Conservation (phyloP, 2,329 filamentous ascomycete genomes). For the Thielaviopsis populi region DNA sequence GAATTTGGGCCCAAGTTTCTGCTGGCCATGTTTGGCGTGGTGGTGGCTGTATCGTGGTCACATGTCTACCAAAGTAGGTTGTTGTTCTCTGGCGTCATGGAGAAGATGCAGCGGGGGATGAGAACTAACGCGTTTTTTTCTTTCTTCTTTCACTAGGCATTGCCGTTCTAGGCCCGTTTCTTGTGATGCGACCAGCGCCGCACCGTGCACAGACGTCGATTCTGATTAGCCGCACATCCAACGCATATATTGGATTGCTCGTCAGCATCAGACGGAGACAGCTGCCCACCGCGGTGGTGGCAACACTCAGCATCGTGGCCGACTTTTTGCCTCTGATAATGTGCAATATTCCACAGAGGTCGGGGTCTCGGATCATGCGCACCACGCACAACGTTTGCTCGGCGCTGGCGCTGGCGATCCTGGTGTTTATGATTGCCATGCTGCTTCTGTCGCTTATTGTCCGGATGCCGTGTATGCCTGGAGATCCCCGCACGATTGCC, state of each 20-base stretch:
- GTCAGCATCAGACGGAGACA: slow-evolving; percentile 9
- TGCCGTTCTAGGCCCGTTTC: slow-evolving; percentile 19
- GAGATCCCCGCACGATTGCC: slow-evolving; percentile 15
- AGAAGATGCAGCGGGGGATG: neutral
- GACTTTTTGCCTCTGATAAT: slow-evolving; percentile 14
- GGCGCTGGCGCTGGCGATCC: slow-evolving; percentile 8
- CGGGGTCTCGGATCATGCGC: slow-evolving; percentile 1
- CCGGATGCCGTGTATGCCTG: slow-evolving; percentile 14
- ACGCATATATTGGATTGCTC: slow-evolving; percentile 11
- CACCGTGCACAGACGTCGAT: slow-evolving; percentile 9
- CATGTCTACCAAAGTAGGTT: slow-evolving; percentile 13
- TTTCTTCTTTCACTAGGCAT: slow-evolving; percentile 12
- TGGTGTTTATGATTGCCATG: slow-evolving; percentile 13
- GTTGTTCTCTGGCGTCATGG: neutral
- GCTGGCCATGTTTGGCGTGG: slow-evolving; percentile 10
- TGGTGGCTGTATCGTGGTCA: slow-evolving; percentile 7
- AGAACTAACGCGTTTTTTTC: neutral
- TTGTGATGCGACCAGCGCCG: slow-evolving; percentile 17
- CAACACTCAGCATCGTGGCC: slow-evolving; percentile 5
- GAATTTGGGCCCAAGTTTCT: slow-evolving; percentile 11
- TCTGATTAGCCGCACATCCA: slow-evolving; percentile 11
- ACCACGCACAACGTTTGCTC: slow-evolving; percentile 6
- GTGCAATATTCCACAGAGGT: slow-evolving; percentile 14
- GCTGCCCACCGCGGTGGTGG: neutral
- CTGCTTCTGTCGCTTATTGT: slow-evolving; percentile 8